Conservation (phyloP, 2,329 filamentous ascomycete species). For the Furcasterigmium furcatum region DNA sequence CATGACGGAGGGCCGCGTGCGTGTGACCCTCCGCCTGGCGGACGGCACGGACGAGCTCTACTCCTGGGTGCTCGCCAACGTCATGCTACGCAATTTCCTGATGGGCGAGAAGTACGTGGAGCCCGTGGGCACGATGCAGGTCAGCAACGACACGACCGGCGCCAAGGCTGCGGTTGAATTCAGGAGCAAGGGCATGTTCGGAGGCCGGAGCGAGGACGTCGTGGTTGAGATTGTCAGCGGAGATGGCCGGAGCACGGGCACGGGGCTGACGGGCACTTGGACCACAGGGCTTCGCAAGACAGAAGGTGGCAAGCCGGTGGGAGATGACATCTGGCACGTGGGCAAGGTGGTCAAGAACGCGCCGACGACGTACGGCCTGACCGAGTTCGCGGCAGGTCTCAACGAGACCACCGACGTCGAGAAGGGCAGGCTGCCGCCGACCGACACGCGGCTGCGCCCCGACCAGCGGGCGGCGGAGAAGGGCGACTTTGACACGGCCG, state of each 20-base stretch:
- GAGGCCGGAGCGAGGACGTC: slow-evolving; percentile 88
- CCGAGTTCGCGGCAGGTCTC: slow-evolving; percentile 72
- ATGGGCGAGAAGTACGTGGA: slow-evolving; percentile 98
- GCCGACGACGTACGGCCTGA: slow-evolving; percentile 80
- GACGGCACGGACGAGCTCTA: slow-evolving; percentile 77
- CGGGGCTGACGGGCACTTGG: slow-evolving; percentile 80
- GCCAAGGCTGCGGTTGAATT: slow-evolving; percentile 86
- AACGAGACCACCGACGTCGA: slow-evolving; percentile 88
- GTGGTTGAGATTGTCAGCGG: slow-evolving; percentile 68
- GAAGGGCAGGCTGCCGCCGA: slow-evolving; percentile 68
- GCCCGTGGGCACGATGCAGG: slow-evolving; percentile 84
- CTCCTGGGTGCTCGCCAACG: slow-evolving; percentile 84
- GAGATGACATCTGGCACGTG: slow-evolving; percentile 73
- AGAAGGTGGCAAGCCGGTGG: slow-evolving; percentile 56
- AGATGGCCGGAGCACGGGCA: slow-evolving; percentile 61
- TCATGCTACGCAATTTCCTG: slow-evolving; percentile 92
- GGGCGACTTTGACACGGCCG: slow-evolving; percentile 78
- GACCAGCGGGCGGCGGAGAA: slow-evolving; percentile 85
- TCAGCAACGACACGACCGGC: slow-evolving; percentile 80
- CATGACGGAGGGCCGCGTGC: slow-evolving; percentile 83
- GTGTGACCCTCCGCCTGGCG: slow-evolving; percentile 65
- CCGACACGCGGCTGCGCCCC: slow-evolving; percentile 79
- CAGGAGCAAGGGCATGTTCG: slow-evolving; percentile 95
- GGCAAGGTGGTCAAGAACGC: slow-evolving; percentile 78
- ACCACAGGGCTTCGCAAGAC: slow-evolving; percentile 68